These are phyloP conservation scores for Xylaria multiplex DNA, from an alignment of 2,329 filamentous ascomycete genomes.

Conservation along the genomic window DNA sequence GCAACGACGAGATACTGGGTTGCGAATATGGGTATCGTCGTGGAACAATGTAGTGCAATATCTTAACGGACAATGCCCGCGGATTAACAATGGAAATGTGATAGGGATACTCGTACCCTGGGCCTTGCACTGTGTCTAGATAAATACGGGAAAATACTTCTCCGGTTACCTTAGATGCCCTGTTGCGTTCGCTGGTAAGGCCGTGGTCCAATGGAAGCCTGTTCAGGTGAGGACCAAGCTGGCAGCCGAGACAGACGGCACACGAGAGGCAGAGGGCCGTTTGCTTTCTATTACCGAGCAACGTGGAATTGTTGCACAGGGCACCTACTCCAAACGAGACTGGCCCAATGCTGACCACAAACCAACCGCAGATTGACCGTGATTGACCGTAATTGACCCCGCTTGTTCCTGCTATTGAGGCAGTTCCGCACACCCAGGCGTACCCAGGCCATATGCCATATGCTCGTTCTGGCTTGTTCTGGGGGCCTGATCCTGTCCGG, in stretches of 20 bases:
- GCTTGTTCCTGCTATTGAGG: constrained; percentile 29
- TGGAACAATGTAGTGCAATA: background rate
- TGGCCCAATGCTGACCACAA: constrained; percentile 14
- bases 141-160: background rate
- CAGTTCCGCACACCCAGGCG: constrained; percentile 12
- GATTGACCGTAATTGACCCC: constrained; percentile 26
- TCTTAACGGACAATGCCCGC: too few species aligned
- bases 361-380: background rate
- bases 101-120: background rate
- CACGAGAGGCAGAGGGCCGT: constrained; percentile 21
- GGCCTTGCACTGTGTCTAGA: constrained; percentile 3
- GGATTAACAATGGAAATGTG: too few species aligned
- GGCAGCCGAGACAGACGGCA: constrained; percentile 34
- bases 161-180: background rate
- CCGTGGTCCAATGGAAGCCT: background rate
- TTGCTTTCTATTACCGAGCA: constrained; percentile 20
- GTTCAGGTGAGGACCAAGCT: constrained; percentile 9
- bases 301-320: constrained; percentile 29
- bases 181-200: background rate
- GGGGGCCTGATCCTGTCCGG: background rate
- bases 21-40: background rate
- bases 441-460: too few species aligned
- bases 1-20: background rate
- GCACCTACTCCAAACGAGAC: constrained; percentile 15
- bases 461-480: too few species aligned